These are phyloP conservation scores for Fusarium heterosporum DNA, from an alignment of 2,329 filamentous ascomycete species.

Conservation along the genomic window DNA sequence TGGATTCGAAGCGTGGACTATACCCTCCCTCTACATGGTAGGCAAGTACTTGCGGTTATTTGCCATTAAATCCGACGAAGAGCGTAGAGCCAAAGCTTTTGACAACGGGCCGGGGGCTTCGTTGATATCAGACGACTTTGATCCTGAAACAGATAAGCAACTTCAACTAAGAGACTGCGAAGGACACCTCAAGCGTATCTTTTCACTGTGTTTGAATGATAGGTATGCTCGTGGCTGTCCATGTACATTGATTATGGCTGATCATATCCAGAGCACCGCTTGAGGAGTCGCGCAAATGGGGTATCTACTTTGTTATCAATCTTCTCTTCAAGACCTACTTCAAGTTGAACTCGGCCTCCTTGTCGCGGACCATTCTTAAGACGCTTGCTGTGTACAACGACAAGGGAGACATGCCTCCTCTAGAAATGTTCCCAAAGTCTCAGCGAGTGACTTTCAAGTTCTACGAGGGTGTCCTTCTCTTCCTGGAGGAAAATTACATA, in stretches of 20 bases:
- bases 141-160: constrained; percentile 79
- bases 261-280: constrained; percentile 70
- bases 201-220: constrained; percentile 89
- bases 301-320: constrained; percentile 93
- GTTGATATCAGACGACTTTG: constrained; percentile 82
- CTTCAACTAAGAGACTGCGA: constrained; percentile 92
- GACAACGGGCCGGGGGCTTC: constrained; percentile 55
- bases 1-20: constrained; percentile 88
- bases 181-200: constrained; percentile 90
- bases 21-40: constrained; percentile 88
- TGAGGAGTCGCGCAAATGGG: constrained; percentile 96
- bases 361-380: constrained; percentile 90
- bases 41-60: constrained; percentile 89
- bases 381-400: constrained; percentile 80
- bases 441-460: constrained; percentile 97
- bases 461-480: constrained; percentile 92
- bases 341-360: constrained; percentile 88
- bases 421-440: constrained; percentile 84
- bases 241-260: constrained; percentile 1
- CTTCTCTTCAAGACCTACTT: constrained; percentile 99
- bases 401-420: constrained; percentile 80
- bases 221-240: constrained; percentile 65
- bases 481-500: constrained; percentile 92
- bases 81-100: constrained; percentile 58
- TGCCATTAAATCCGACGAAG: constrained; percentile 89